A percentile compares a stretch with the other conserved stretches of the same genome.
These are phyloP conservation scores for Ceratocystis lukuohia DNA, from an alignment of 2,329 filamentous ascomycete genomes.

Conservation along the genomic window DNA sequence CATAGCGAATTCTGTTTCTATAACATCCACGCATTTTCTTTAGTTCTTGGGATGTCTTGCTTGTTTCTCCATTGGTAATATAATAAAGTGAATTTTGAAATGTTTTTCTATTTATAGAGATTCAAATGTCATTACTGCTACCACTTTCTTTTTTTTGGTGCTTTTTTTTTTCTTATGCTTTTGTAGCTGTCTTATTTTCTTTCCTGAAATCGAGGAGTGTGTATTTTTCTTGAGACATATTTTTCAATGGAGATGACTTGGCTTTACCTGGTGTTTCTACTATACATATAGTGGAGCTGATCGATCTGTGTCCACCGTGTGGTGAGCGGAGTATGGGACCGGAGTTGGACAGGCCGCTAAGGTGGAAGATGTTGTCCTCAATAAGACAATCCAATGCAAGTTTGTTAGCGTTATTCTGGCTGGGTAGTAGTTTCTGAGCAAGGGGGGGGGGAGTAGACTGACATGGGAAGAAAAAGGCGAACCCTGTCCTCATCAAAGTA, in stretches of 20 bases:
- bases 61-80: neutral
- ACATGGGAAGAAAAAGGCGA: conserved; percentile 26
- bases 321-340: too few relatives aligned
- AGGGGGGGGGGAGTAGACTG: neutral
- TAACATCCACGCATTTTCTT: neutral
- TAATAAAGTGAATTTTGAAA: neutral
- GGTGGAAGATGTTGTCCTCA: neutral
- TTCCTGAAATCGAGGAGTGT: too few relatives aligned
- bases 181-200: too few relatives aligned
- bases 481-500: conserved; percentile 71
- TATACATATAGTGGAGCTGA: too few relatives aligned
- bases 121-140: too few relatives aligned
- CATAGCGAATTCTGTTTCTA: neutral
- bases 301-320: too few relatives aligned
- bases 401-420: conserved; percentile 1
- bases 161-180: too few relatives aligned
- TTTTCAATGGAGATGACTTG: too few relatives aligned
- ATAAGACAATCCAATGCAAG: neutral
- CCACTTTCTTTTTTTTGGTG: too few relatives aligned
- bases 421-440: neutral
- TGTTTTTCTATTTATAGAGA: neutral
- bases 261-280: too few relatives aligned
- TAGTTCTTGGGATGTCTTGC: neutral
- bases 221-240: too few relatives aligned
- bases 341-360: too few relatives aligned